These are phyloP conservation scores for Ceratobasidium sp. DNA, from an alignment of 1,284 basidiomycete species.

Conservation along the genomic window DNA sequence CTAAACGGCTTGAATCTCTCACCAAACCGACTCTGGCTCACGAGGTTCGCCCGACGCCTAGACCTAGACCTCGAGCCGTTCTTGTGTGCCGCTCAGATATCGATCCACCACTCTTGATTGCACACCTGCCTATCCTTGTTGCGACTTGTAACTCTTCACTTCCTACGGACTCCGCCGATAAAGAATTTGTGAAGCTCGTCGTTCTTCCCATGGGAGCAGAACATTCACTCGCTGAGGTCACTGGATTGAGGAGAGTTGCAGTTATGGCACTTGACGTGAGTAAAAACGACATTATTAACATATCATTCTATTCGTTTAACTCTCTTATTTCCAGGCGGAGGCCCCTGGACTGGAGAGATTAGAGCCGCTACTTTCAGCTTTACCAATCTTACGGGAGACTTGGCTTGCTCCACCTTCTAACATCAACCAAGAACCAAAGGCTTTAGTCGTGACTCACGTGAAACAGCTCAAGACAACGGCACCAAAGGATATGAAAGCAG, in stretches of 20 bases:
- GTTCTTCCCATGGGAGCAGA: slow-evolving; percentile 82
- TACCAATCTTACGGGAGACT: slow-evolving; percentile 70
- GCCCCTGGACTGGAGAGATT: slow-evolving; percentile 50
- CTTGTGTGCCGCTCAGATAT: slow-evolving; percentile 81
- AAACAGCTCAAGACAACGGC: slow-evolving; percentile 88
- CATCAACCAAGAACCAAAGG: slow-evolving; percentile 46
- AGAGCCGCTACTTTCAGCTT: slow-evolving; percentile 56
- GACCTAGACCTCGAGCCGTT: slow-evolving; percentile 62
- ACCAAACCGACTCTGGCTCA: slow-evolving; percentile 53
- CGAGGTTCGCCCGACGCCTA: slow-evolving; percentile 44
- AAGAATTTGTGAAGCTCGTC: slow-evolving; percentile 67
- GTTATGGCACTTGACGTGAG: slow-evolving; percentile 75
- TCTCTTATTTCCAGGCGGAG: slow-evolving; percentile 52
- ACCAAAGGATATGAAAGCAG: slow-evolving; percentile 82
- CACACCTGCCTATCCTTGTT: slow-evolving; percentile 79
- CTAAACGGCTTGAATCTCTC: slow-evolving; percentile 78
- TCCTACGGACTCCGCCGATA: slow-evolving; percentile 49
- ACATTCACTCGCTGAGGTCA: slow-evolving; percentile 68
- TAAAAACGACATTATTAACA: slow-evolving; percentile 37
- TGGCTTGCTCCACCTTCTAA: slow-evolving; percentile 66
- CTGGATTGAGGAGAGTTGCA: slow-evolving; percentile 79
- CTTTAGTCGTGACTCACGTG: slow-evolving; percentile 78
- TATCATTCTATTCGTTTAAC: background rate
- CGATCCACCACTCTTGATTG: slow-evolving; percentile 76
- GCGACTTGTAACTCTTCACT: slow-evolving; percentile 75